Conservation (phyloP, 2,329 filamentous ascomycete genomes). For the Eutypella sp. region DNA sequence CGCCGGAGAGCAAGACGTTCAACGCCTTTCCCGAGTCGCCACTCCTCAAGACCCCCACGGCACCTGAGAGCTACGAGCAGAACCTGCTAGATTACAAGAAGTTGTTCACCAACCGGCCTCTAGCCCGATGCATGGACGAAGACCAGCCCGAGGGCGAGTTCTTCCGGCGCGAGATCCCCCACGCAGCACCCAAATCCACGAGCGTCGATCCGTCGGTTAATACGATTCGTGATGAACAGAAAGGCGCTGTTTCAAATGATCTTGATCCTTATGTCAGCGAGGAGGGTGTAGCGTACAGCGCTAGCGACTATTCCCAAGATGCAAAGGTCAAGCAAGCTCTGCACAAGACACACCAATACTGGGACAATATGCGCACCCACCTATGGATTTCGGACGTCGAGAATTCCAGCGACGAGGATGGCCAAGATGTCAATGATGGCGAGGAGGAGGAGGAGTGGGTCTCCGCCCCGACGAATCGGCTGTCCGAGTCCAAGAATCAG, state of each 20-base stretch:
- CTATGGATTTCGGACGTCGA: background rate
- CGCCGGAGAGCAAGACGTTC: background rate
- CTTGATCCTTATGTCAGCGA: no score
- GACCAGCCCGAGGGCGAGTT: constrained; percentile 2
- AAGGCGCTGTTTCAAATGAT: no score
- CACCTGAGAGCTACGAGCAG: background rate
- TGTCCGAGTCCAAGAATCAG: no score
- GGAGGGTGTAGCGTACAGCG: background rate
- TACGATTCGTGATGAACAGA: background rate
- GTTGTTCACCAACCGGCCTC: constrained; percentile 1
- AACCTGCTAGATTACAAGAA: background rate
- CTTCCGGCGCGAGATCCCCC: background rate
- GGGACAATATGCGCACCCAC: background rate
- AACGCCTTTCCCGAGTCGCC: background rate
- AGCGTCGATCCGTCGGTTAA: background rate
- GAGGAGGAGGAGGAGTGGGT: background rate
- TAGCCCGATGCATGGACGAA: constrained; percentile 1
- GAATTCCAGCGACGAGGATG: background rate
- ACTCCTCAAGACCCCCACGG: background rate
- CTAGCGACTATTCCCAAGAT: background rate
- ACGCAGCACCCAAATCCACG: background rate
- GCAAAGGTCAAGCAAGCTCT: background rate
- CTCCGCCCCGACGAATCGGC: no score
- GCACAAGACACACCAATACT: background rate
- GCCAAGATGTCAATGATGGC: background rate